Evolutionary conservation across 179 eudicot species (phyloP), one percentile per base, ranked within the genome.

Genomic region (Silene coronaria): DNA sequence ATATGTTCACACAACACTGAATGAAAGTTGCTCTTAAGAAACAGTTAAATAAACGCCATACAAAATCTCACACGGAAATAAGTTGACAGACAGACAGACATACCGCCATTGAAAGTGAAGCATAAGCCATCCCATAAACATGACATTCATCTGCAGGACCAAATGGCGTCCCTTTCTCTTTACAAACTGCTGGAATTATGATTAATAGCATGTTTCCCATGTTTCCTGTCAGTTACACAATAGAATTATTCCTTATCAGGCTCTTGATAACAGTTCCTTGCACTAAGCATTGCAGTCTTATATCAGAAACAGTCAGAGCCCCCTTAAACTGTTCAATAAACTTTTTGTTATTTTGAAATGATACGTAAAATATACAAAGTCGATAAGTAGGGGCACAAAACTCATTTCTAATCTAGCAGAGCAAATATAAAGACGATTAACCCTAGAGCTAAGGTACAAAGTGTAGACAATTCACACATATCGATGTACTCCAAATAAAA

Each of bases 51-150:
- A 26, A 12, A 61, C 30, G 30, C 17, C 66, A 61, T 13, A 61
- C 8, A 21, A 57, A 17, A 17, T 19, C 61, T 61, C 17, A 61
- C 14, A 26, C 5, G 66, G 32, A 23, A 22, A 61, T 23, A 61
- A 16, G 19, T 17, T 34, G 24, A 38, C 67, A 32, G 46, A 34
- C 17, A 5, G 14, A 26, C 45, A 67, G 26, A 63, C 80, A 24
- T 79, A 79, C 81, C 63, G 81, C 81, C 81, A 79, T 73, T 61
- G 78, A 79, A 59, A 74, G 75, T 16, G 78, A 79, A 30, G 81
- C 81, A 34, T 74, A 79, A 13, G 81, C 81, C 81, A 79, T 74
- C 21, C 78, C 81, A 48, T 67, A 67, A 2, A 70, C 60, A 38
- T 74, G 74, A 26, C 81, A 79, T 32, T 58, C 74, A 67, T 79